These are phyloP conservation scores for Syncephalis fuscata DNA, from an alignment of 371 early-diverging fungal species.

Conservation along the genomic window DNA sequence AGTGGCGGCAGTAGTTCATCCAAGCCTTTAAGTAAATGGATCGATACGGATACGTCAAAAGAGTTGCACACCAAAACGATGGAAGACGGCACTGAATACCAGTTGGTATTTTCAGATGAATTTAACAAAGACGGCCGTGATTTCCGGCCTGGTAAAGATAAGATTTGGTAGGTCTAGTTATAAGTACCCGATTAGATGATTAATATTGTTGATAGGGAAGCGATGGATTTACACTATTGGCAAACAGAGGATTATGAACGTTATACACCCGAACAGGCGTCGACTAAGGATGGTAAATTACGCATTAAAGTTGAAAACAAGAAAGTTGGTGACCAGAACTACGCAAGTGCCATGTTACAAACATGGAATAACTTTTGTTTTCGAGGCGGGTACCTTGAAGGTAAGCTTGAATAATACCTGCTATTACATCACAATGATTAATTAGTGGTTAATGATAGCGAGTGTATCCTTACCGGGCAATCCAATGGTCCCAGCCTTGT, in stretches of 20 bases:
- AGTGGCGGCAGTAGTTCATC: no score
- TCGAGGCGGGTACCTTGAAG: conserved; percentile 33
- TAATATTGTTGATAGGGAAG: conserved; percentile 17
- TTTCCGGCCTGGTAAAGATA: conserved; percentile 28
- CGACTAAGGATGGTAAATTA: conserved; percentile 23
- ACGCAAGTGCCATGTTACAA: conserved; percentile 32
- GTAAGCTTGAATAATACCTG: conserved; percentile 1
- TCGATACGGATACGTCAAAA: conserved; percentile 13
- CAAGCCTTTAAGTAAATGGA: background rate
- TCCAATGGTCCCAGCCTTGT: conserved; percentile 22
- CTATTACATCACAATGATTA: background rate
- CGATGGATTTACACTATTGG: conserved; percentile 31
- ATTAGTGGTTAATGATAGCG: conserved; percentile 6
- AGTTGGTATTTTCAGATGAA: conserved; percentile 32
- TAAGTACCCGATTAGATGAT: background rate
- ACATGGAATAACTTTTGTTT: conserved; percentile 44
- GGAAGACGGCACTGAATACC: conserved; percentile 2
- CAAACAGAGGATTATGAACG: conserved; percentile 24
- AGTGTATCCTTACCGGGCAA: conserved; percentile 28
- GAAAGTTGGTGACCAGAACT: conserved; percentile 18
- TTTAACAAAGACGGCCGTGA: conserved; percentile 27
- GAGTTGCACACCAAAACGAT: background rate
- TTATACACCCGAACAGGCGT: conserved; percentile 21
- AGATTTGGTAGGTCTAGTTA: conserved; percentile 14
- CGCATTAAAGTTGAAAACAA: conserved; percentile 21